Evolutionary conservation across 805 yeast species (phyloP).

Genomic region (Wickerhamiella occidentalis): DNA sequence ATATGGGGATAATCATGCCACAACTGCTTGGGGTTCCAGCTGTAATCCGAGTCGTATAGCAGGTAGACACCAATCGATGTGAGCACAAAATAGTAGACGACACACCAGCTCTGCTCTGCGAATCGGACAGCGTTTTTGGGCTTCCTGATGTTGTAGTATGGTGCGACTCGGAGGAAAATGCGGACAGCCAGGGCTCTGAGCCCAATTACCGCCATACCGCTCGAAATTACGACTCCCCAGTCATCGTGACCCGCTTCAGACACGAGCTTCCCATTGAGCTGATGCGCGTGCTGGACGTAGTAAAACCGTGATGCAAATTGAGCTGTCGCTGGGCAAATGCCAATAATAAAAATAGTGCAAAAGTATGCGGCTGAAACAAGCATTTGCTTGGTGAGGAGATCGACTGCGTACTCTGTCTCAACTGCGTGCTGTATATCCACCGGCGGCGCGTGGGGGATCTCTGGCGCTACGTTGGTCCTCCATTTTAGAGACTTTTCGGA

Average conservation of each 20-base stretch:
- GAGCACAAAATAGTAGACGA: constrained; percentile 45
- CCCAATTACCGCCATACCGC: constrained; percentile 12
- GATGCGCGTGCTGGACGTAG: constrained; percentile 1
- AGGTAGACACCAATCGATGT: constrained; percentile 47
- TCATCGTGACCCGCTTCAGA: constrained; percentile 4
- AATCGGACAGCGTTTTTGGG: constrained; percentile 51
- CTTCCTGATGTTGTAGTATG: constrained; percentile 32
- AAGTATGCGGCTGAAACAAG: constrained; percentile 9
- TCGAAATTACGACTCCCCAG: constrained; percentile 8
- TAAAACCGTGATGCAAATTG: constrained; percentile 1
- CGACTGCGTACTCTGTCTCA: not conserved
- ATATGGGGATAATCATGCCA: constrained; percentile 69
- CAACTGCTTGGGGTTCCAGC: constrained; percentile 41
- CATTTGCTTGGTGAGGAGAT: constrained; percentile 5
- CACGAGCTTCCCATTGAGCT: not conserved
- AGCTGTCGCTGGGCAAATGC: constrained; percentile 1
- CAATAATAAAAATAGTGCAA: constrained; percentile 2
- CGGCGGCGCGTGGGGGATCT: constrained; percentile 2
- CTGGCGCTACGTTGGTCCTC: not conserved
- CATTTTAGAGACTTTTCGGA: not conserved
- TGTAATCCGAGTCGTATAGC: constrained; percentile 48
- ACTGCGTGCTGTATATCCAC: not conserved
- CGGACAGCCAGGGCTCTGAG: constrained; percentile 17
- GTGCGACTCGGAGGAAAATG: constrained; percentile 10
- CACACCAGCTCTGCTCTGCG: constrained; percentile 79